Conservation (phyloP, 2,329 filamentous ascomycete genomes). For the Davidsoniella neocaledoniae region DNA sequence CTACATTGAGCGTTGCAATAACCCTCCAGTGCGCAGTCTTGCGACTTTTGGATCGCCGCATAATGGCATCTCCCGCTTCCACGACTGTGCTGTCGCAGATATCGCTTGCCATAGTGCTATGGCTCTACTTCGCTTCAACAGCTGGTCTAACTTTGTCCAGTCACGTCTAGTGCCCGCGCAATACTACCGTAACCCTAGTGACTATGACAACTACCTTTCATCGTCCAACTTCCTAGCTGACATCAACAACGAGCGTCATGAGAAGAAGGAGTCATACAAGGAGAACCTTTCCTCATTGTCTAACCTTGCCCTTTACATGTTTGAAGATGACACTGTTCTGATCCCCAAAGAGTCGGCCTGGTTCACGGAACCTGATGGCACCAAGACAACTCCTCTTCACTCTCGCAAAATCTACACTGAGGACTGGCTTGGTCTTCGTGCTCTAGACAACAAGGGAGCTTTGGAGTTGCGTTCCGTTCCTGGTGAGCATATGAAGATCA, state of each 20-base stretch:
- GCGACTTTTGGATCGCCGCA: slow-evolving; percentile 86
- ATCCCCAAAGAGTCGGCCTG: slow-evolving; percentile 81
- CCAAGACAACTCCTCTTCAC: slow-evolving; percentile 47
- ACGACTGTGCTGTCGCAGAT: slow-evolving; percentile 53
- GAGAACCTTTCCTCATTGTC: slow-evolving; percentile 51
- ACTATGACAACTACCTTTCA: slow-evolving; percentile 59
- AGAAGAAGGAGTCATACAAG: slow-evolving; percentile 61
- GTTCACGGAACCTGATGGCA: slow-evolving; percentile 74
- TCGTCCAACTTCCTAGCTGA: slow-evolving; percentile 81
- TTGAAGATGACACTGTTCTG: slow-evolving; percentile 69
- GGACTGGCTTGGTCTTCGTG: slow-evolving; percentile 81
- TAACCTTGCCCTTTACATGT: slow-evolving; percentile 78
- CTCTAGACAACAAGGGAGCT: slow-evolving; percentile 61
- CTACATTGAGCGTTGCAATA: slow-evolving; percentile 76
- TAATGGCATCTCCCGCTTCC: slow-evolving; percentile 77
- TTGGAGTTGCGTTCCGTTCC: slow-evolving; percentile 57
- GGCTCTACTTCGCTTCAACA: slow-evolving; percentile 60
- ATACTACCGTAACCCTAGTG: slow-evolving; percentile 64
- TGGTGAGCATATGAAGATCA: slow-evolving; percentile 72
- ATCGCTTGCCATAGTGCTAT: slow-evolving; percentile 70
- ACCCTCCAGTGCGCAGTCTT: slow-evolving; percentile 55
- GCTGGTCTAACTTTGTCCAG: slow-evolving; percentile 68
- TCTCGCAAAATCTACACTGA: slow-evolving; percentile 63
- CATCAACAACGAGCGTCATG: slow-evolving; percentile 75
- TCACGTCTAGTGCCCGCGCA: slow-evolving; percentile 73